Percentiles rank a stretch among this genome's conserved stretches.
These are phyloP conservation scores for Fomitiporia mediterranea DNA, from an alignment of 1,284 basidiomycete genomes.

Conservation along the genomic window DNA sequence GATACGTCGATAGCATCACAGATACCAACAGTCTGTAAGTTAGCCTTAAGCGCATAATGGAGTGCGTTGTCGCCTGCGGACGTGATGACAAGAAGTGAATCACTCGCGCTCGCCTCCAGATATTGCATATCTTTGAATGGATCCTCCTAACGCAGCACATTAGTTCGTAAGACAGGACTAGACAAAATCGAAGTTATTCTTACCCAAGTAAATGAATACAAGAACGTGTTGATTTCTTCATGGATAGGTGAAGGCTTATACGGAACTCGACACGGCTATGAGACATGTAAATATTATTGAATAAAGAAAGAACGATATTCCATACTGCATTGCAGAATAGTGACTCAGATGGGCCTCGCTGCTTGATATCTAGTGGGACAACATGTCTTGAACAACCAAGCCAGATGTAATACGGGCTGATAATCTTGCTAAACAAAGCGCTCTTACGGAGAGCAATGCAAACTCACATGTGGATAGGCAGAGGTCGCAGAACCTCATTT, in stretches of 20 bases:
- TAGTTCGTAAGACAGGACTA: not conserved
- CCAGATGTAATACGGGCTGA: conserved; percentile 73
- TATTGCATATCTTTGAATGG: conserved; percentile 73
- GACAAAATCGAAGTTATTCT: not conserved
- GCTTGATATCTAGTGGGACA: too few relatives aligned
- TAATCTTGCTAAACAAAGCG: not conserved
- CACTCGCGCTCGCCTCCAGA: conserved; percentile 55
- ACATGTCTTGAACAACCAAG: conserved; percentile 66
- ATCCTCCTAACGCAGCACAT: conserved; percentile 50
- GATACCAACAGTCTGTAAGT: conserved; percentile 39
- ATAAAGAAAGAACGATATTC: too few relatives aligned
- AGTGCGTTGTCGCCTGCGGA: conserved; percentile 80
- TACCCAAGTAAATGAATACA: conserved; percentile 73
- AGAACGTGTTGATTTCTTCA: conserved; percentile 73
- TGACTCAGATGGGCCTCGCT: too few relatives aligned
- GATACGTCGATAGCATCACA: not conserved
- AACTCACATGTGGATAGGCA: conserved; percentile 59
- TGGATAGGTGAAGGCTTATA: conserved; percentile 73
- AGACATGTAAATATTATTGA: not conserved
- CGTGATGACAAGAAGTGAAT: conserved; percentile 74
- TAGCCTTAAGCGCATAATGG: conserved; percentile 71
- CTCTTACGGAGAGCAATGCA: not conserved
- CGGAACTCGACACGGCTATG: conserved; percentile 67
- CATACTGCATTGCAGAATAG: not conserved
- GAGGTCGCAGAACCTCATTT: conserved; percentile 67